Evolutionary conservation across 148 eudicot species (phyloP).

Genomic region (Spergularia bocconei): DNA sequence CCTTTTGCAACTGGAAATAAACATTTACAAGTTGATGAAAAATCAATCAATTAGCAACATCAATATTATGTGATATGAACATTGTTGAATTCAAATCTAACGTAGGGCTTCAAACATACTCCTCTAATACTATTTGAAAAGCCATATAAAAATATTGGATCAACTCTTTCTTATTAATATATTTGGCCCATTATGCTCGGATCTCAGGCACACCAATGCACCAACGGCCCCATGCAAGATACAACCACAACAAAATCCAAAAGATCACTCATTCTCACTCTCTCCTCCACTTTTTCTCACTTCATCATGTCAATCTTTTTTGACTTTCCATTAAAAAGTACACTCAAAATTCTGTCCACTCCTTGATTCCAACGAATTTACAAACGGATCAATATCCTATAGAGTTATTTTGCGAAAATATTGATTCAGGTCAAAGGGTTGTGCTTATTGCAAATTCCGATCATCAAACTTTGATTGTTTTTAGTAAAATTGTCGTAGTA

Average conservation of each 20-base stretch:
- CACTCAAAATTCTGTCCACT: too few species aligned
- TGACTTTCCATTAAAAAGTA: constrained; percentile 9
- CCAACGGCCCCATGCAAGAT: constrained; percentile 9
- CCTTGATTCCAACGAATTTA: too few species aligned
- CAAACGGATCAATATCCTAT: too few species aligned
- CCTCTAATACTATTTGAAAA: not conserved
- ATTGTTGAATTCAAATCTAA: not conserved
- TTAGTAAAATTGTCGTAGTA: too few species aligned
- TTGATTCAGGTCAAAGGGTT: too few species aligned
- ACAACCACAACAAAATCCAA: constrained; percentile 8
- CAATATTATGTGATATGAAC: not conserved
- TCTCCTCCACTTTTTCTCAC: not conserved
- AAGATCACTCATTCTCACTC: not conserved
- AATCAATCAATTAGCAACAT: too few species aligned
- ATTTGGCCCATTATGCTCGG: constrained; percentile 24
- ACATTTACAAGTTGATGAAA: too few species aligned
- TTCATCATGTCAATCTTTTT: constrained; percentile 11
- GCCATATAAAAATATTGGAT: not conserved
- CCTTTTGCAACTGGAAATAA: too few species aligned
- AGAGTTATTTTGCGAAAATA: too few species aligned
- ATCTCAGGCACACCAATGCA: constrained; percentile 24
- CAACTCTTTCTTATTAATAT: not conserved
- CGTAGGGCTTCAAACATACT: not conserved
- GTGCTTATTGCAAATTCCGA: too few species aligned
- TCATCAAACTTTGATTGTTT: too few species aligned